Evolutionary conservation across 2,329 filamentous ascomycete genomes (phyloP).

Genomic region (Pseudogymnoascus sp.): DNA sequence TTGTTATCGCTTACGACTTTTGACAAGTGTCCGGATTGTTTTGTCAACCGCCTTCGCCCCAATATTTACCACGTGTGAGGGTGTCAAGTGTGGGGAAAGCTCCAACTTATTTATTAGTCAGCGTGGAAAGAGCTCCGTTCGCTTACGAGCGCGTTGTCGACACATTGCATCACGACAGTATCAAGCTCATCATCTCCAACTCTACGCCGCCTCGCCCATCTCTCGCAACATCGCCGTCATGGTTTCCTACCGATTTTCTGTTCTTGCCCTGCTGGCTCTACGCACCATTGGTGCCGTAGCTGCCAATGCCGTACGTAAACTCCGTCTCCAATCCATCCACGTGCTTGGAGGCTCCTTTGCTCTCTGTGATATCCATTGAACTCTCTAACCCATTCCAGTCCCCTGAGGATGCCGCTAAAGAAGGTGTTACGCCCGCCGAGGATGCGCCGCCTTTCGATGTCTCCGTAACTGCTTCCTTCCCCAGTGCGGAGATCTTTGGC

Average conservation of each 20-base stretch:
- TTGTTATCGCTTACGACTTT: too few species aligned
- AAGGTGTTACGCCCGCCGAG: constrained; percentile 15
- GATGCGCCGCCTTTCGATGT: constrained; percentile 49
- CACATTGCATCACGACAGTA: background rate
- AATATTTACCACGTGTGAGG: background rate
- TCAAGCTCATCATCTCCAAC: background rate
- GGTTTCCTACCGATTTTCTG: constrained; percentile 66
- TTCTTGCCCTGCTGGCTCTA: constrained; percentile 64
- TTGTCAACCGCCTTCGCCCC: too few species aligned
- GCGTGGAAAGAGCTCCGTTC: background rate
- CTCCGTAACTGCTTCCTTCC: constrained; percentile 56
- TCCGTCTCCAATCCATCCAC: constrained; percentile 23
- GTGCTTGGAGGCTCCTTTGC: constrained; percentile 11
- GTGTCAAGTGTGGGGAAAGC: background rate
- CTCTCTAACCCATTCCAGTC: constrained; percentile 12
- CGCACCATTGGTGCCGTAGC: constrained; percentile 59
- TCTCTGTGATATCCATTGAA: constrained; percentile 14
- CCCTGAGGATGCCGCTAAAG: constrained; percentile 16
- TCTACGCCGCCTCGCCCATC: background rate
- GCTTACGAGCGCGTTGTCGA: background rate
- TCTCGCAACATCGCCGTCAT: constrained; percentile 37
- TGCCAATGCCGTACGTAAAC: constrained; percentile 49
- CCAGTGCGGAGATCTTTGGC: constrained; percentile 70
- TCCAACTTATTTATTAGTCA: background rate
- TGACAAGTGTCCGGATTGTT: too few species aligned